Base-by-base conservation (phyloP, 73 alveolate species). In the Stentor coeruleus region DNA sequence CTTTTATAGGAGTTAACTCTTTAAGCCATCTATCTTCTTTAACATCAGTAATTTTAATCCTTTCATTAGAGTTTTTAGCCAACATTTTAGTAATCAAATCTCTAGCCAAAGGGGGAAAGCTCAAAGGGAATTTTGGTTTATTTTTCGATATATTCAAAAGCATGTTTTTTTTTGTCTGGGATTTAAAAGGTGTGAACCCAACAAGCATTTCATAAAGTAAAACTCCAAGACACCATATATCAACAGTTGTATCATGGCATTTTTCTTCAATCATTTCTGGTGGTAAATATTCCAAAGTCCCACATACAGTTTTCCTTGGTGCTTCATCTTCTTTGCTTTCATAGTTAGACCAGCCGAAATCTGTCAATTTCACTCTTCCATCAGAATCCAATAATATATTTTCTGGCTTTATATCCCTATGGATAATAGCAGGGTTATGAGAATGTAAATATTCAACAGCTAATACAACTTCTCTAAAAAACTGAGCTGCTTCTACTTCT, bases 361-460 rank as follows among this genome's bases (percentile, higher is more conserved):
- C 95, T 15, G 93, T 89, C 28, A 89, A 59, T 82, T 89, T 89
- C 39, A 85, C 74, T 3, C 80, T 85, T 59, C 90, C 94, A 74
- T 82, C 89, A 36, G 90, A 87, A 86, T 93, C 98, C 49, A 93
- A 81, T 58, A 90, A 82, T 81, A 90, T 90, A 84, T 90, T 90
- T 90, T 90, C 96, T 1, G 96, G 96, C 72, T 90, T 90, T 80
- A 90, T 88, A 81, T 90, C 96, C 82, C 96, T 83, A 84, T 90
- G 96, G 58, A 95, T 92, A 58, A 95, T 93, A 39, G 95, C 94
- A 15, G 95, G 98, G 66, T 88, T 88, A 37, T 88, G 86, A 39
- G 88, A 49, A 89, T 93, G 98, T 2, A 93, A 79, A 86, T 93
- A 93, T 84, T 93, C 87, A 6, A 88, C 92, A 2, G 98, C 98